phyloP scores from a whole-genome alignment of 805 yeast genomes.

The Ogataea siamensis region DNA sequence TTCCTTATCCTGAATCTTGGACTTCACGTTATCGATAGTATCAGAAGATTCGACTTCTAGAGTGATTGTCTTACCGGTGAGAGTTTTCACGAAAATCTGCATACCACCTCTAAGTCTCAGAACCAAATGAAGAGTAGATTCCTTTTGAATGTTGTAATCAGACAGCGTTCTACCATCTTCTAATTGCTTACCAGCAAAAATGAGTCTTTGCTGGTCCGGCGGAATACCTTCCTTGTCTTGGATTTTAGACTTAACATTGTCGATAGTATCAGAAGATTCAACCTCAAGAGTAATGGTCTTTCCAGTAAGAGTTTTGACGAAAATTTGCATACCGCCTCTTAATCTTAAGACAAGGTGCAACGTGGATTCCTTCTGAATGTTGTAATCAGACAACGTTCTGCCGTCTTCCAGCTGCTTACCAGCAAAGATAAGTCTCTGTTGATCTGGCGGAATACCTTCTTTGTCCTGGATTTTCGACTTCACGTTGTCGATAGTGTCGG shows the following conservation, averaged over 20 bases:
- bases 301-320: slow-evolving; percentile 87
- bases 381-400: slow-evolving; percentile 88
- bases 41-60: slow-evolving; percentile 46
- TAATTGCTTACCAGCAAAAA: slow-evolving; percentile 44
- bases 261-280: slow-evolving; percentile 46
- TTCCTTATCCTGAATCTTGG: slow-evolving; percentile 43
- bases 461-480: slow-evolving; percentile 43
- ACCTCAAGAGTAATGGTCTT: slow-evolving; percentile 78
- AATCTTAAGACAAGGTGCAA: slow-evolving; percentile 36
- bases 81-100: slow-evolving; percentile 89
- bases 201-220: slow-evolving; percentile 42
- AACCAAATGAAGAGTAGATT: slow-evolving; percentile 38
- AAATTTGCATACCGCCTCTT: slow-evolving; percentile 74
- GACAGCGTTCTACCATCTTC: slow-evolving; percentile 85
- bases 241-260: slow-evolving; percentile 42
- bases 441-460: slow-evolving; percentile 44
- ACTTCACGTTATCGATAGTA: slow-evolving; percentile 44
- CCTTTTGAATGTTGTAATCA: slow-evolving; percentile 59
- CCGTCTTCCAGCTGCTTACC: slow-evolving; percentile 56
- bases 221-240: slow-evolving; percentile 44
- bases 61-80: slow-evolving; percentile 89
- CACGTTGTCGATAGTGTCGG: slow-evolving; percentile 44
- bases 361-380: slow-evolving; percentile 44
- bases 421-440: slow-evolving; percentile 42
- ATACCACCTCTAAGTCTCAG: slow-evolving; percentile 50